A percentile compares a stretch with the other conserved stretches of the same genome.
Conservation (phyloP, 148 eudicot genomes). For the Silene conica region DNA sequence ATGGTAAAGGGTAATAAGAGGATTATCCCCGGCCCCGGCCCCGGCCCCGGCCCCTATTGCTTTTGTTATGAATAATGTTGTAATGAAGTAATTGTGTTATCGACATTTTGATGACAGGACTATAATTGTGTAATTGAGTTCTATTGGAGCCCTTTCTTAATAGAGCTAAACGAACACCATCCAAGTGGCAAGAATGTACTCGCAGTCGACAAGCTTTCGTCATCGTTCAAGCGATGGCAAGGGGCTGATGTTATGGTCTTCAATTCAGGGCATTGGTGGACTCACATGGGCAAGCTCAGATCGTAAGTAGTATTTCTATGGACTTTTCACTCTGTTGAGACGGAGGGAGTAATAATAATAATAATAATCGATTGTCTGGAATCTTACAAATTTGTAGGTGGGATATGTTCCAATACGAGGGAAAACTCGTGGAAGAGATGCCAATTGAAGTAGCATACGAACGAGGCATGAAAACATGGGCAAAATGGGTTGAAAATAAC, state of each 20-base stretch:
- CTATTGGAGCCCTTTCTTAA: constrained; percentile 53
- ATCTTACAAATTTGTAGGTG: constrained; percentile 30
- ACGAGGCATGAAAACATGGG: constrained; percentile 48
- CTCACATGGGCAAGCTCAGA: constrained; percentile 31
- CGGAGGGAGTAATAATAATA: no score
- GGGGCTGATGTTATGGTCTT: constrained; percentile 60
- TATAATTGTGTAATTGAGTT: constrained; percentile 50
- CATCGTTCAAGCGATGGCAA: constrained; percentile 31
- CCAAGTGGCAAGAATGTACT: constrained; percentile 32
- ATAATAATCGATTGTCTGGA: no score
- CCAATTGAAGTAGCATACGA: constrained; percentile 32
- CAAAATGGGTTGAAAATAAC: constrained; percentile 35
- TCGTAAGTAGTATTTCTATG: constrained; percentile 28
- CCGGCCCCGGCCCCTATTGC: no score
- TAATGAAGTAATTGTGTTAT: no score
- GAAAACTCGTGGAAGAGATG: constrained; percentile 32
- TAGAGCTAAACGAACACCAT: constrained; percentile 29
- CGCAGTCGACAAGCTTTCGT: constrained; percentile 33
- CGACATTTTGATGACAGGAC: constrained; percentile 27
- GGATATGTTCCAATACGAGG: constrained; percentile 36
- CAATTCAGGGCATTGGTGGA: constrained; percentile 69
- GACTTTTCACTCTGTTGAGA: no score
- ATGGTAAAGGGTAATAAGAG: no score
- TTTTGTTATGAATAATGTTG: no score
- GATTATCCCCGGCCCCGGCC: no score